Percentiles rank a stretch among this genome's conserved stretches.
These are phyloP conservation scores for Arthrobotrys megalospora DNA, from an alignment of 2,329 filamentous ascomycete species.

Conservation along the genomic window DNA sequence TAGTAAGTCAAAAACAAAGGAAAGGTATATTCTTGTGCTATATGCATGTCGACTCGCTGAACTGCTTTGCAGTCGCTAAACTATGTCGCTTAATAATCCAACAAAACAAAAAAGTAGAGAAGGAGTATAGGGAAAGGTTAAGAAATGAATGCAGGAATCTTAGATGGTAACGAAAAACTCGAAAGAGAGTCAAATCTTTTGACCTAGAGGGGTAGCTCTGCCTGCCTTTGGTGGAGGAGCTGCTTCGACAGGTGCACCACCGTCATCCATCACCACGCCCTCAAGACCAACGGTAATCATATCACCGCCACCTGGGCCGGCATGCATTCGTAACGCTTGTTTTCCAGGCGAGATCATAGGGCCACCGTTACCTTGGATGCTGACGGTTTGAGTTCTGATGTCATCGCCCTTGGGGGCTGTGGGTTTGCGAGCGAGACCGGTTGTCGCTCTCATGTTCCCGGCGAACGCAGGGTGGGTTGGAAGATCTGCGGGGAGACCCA, in stretches of 20 bases:
- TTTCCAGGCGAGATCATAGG: conserved; percentile 57
- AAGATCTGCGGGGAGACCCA: conserved; percentile 57
- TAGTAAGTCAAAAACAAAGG: conserved; percentile 18
- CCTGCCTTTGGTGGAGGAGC: conserved; percentile 57
- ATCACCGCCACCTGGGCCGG: conserved; percentile 53
- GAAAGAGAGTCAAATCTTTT: conserved; percentile 55
- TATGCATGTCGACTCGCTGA: conserved; percentile 4
- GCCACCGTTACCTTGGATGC: conserved; percentile 48
- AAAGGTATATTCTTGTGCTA: conserved; percentile 3
- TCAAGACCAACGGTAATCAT: conserved; percentile 60
- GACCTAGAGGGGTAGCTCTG: conserved; percentile 54
- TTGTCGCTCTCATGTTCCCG: conserved; percentile 53
- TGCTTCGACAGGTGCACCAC: conserved; percentile 57
- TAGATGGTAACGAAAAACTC: conserved; percentile 43
- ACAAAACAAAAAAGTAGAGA: conserved; percentile 3
- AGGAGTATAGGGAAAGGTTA: neutral
- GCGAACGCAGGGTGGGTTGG: conserved; percentile 59
- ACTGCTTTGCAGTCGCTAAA: conserved; percentile 20
- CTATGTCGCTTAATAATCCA: neutral
- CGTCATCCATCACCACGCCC: conserved; percentile 60
- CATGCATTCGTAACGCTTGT: conserved; percentile 57
- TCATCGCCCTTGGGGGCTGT: conserved; percentile 33
- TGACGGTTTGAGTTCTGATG: conserved; percentile 53
- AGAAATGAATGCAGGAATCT: conserved; percentile 3
- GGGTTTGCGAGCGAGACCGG: conserved; percentile 55